Percentiles rank a stretch among this genome's conserved stretches.
Evolutionary conservation across 495 filamentous ascomycete species (phyloP).

Genomic region (Penicillium flavigenum): DNA sequence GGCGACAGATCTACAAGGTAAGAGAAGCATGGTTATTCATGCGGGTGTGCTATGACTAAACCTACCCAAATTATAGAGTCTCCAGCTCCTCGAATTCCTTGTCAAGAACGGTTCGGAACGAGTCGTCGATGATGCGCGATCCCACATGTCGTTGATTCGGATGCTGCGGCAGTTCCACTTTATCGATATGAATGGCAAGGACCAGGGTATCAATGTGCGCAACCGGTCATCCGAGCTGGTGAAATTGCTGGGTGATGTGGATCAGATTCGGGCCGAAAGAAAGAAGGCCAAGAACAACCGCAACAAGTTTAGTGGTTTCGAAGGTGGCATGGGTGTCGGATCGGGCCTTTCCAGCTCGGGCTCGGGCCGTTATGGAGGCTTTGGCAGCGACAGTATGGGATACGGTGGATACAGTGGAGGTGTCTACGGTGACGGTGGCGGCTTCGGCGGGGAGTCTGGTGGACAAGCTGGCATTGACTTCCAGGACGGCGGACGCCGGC

Average conservation of each 20-base stretch:
- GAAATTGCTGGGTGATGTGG: slow-evolving; percentile 90
- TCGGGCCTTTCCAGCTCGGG: slow-evolving; percentile 56
- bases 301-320: slow-evolving; percentile 92
- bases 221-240: slow-evolving; percentile 94
- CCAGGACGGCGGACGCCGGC: slow-evolving; percentile 58
- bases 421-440: slow-evolving; percentile 74
- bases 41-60: neutral
- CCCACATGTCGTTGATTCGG: slow-evolving; percentile 90
- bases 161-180: slow-evolving; percentile 99
- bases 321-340: slow-evolving; percentile 67
- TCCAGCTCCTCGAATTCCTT: slow-evolving; percentile 95
- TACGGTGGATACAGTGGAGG: slow-evolving; percentile 84
- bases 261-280: slow-evolving; percentile 84
- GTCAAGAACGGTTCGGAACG: slow-evolving; percentile 98
- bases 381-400: slow-evolving; percentile 70
- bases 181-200: slow-evolving; percentile 95
- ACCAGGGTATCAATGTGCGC: slow-evolving; percentile 96
- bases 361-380: slow-evolving; percentile 76
- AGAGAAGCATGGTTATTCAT: neutral
- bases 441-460: slow-evolving; percentile 26
- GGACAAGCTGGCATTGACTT: slow-evolving; percentile 51
- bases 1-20: slow-evolving; percentile 98
- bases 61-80: slow-evolving; percentile 48
- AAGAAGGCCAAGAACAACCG: slow-evolving; percentile 90
- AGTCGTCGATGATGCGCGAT: slow-evolving; percentile 95